Evolutionary conservation across 2,329 filamentous ascomycete genomes (phyloP).

Genomic region (Teratosphaeria gauchensis): DNA sequence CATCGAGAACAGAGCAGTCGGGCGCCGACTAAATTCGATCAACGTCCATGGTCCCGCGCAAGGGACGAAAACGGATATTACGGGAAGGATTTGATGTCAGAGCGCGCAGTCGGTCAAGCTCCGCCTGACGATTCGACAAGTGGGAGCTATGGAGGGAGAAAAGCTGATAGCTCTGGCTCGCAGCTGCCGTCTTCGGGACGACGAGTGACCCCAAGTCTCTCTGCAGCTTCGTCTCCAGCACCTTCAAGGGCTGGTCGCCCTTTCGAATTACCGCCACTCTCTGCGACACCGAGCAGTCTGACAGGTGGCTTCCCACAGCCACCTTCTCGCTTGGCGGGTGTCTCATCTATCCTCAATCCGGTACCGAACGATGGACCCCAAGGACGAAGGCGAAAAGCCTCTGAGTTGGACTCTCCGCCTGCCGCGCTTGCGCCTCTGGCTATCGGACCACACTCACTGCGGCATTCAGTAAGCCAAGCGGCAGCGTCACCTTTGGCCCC

Average conservation of each 20-base stretch:
- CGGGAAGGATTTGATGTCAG: constrained; percentile 27
- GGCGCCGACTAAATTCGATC: constrained; percentile 10
- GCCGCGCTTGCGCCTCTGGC: constrained; percentile 24
- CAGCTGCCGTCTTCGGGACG: not conserved
- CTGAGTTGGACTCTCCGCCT: constrained; percentile 35
- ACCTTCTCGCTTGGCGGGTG: constrained; percentile 28
- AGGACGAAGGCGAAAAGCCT: constrained; percentile 31
- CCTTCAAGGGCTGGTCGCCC: not conserved
- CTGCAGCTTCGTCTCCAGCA: not conserved
- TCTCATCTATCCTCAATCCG: constrained; percentile 40
- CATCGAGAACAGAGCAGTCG: constrained; percentile 7
- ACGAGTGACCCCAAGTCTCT: not conserved
- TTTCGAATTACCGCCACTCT: constrained; percentile 24
- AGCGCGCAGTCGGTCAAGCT: constrained; percentile 17
- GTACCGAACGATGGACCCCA: constrained; percentile 25
- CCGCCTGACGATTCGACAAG: constrained; percentile 14
- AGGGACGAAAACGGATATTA: constrained; percentile 15
- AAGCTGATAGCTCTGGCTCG: not conserved
- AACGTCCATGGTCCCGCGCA: constrained; percentile 23
- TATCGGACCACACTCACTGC: constrained; percentile 1
- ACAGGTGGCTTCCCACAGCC: constrained; percentile 14
- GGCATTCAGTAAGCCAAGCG: not conserved
- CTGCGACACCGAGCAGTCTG: constrained; percentile 10
- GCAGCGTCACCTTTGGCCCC: constrained; percentile 15
- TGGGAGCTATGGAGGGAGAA: constrained; percentile 7